phyloP scores from a whole-genome alignment of 2,329 filamentous ascomycete species.

The Fusarium odoratissimum region DNA sequence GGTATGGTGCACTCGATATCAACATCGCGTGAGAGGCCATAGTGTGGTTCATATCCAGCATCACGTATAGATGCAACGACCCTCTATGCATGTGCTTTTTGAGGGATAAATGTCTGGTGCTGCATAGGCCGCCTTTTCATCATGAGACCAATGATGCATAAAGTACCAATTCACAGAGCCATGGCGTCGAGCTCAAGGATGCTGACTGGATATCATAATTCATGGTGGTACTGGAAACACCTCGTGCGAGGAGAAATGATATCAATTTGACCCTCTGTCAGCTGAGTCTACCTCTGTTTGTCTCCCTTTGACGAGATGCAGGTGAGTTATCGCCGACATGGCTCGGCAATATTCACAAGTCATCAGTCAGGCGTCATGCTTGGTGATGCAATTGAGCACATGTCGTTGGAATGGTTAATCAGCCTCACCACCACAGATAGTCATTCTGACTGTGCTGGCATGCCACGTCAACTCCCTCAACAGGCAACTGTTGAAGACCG shows the following conservation, averaged over 20 bases:
- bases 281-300: conserved; percentile 26
- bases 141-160: conserved; percentile 21
- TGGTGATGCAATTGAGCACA: conserved; percentile 31
- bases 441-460: conserved; percentile 30
- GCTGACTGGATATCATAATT: conserved; percentile 20
- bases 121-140: conserved; percentile 8
- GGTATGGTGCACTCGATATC: conserved; percentile 8
- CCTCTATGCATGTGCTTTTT: conserved; percentile 17
- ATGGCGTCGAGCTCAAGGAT: conserved; percentile 3
- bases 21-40: conserved; percentile 9
- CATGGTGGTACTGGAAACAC: conserved; percentile 3
- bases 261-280: conserved; percentile 22
- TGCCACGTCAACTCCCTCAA: conserved; percentile 42
- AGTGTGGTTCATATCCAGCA: conserved; percentile 22
- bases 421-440: conserved; percentile 15
- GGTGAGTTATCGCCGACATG: conserved; percentile 38
- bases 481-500: conserved; percentile 31
- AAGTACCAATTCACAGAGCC: conserved; percentile 4
- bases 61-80: conserved; percentile 14
- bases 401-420: conserved; percentile 21
- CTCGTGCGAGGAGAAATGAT: conserved; percentile 22
- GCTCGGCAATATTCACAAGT: conserved; percentile 9
- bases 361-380: conserved; percentile 16
- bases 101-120: conserved; percentile 7
- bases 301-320: conserved; percentile 22